Evolutionary conservation across 179 eudicot species (phyloP).

Genomic region (Camellia oleifera): DNA sequence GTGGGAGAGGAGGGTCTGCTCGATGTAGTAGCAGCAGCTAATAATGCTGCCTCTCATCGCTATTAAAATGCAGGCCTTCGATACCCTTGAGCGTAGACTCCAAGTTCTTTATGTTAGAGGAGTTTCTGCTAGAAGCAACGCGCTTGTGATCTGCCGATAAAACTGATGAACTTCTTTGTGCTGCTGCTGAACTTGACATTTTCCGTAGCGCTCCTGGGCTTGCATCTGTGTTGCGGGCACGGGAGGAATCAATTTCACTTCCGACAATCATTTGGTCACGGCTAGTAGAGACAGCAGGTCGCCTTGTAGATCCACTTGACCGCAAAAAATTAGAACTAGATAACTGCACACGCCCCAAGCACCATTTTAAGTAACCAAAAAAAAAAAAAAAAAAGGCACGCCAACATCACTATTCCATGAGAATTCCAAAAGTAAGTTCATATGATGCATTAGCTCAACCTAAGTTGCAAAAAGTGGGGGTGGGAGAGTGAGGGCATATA

Average conservation of each 20-base stretch:
- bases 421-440: background rate
- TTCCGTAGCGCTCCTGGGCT: slow-evolving; percentile 39
- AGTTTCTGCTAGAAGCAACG: slow-evolving; percentile 37
- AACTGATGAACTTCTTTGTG: slow-evolving; percentile 49
- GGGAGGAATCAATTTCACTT: slow-evolving; percentile 56
- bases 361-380: background rate
- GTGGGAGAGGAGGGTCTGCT: slow-evolving; percentile 5
- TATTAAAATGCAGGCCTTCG: slow-evolving; percentile 58
- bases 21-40: background rate
- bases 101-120: slow-evolving; percentile 50
- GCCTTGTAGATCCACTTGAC: slow-evolving; percentile 70
- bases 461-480: too few species aligned
- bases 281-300: slow-evolving; percentile 72
- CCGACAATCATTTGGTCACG: slow-evolving; percentile 65
- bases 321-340: slow-evolving; percentile 45
- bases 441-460: background rate
- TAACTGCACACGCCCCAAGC: slow-evolving; percentile 36
- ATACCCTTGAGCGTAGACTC: slow-evolving; percentile 71
- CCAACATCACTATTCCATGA: background rate
- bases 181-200: slow-evolving; percentile 31
- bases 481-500: too few species aligned
- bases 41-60: slow-evolving; percentile 36
- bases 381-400: background rate
- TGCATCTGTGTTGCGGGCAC: slow-evolving; percentile 38
- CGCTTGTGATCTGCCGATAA: slow-evolving; percentile 63